Evolutionary conservation across 2,329 filamentous ascomycete genomes (phyloP), one percentile per base, ranked within the genome.

Genomic region (Capronia americana): DNA sequence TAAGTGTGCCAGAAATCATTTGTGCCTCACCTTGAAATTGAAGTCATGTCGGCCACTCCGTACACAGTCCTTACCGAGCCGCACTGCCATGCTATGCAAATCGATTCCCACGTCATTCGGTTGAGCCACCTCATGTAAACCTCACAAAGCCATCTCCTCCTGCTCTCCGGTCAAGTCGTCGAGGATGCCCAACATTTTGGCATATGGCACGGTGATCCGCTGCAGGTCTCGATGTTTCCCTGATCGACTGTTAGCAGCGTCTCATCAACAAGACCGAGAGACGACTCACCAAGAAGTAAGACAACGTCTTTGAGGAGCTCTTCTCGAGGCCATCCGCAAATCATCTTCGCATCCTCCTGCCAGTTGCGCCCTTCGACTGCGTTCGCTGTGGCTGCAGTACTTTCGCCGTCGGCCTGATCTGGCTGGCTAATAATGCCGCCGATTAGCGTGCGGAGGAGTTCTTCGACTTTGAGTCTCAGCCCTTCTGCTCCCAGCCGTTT

Each of bases 191-290:
- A 96, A 82, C n/a, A 93, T 82, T 69, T 92, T 88, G 12, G 94
- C 94, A 77, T 98, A 98, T 69, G 96, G 94, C 28, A 97, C 92
- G n/a, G 92, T 97, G 50, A 97, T 86, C 28, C 95, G 87, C 78
- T 99, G 95, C 32, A 99, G 83, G 76, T 98, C 96, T 64, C 95
- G 89, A 79, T 95, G 94, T 88, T 98, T 98, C 66, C 92, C 93
- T 96, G 72, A 46, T 51, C 63, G 67, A 73, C 60, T 73, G 63
- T 53, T 41, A n/a, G 26, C 20, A 69, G 48, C 32, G n/a, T 34
- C 24, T 50, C 34, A 48, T 23, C 6, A n/a, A 34, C 11, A 8
- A 51, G 5, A 20, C 17, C 51, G 34, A 28, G 48, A 69, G 71
- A 84, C 1, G 20, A 44, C 88, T 79, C 87, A 95, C 95, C 95